Base-by-base conservation (phyloP, 768 basidiomycete species). In the Lactarius deliciosus region DNA sequence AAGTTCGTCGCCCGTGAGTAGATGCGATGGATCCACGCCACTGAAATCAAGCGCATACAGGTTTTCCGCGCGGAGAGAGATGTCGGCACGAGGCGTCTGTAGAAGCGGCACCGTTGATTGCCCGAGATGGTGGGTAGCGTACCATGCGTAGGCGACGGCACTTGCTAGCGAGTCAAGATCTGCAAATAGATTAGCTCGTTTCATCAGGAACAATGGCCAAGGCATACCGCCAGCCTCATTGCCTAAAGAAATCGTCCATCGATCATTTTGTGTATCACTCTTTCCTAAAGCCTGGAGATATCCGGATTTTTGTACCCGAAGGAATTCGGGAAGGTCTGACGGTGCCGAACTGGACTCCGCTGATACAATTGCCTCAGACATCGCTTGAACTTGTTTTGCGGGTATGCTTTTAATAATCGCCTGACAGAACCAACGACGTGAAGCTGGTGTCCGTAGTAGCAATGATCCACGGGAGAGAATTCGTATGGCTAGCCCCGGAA, bases 211-310 rank as follows among this genome's bases (percentile, higher is more conserved):
- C 41, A 25, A 61, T 47, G 22, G 30, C 60, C 5, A 1, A 22
- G 8, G 72, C 78, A 65, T 74, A 96, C 96, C 96, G 73, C 96
- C 96, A 16, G 96, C 94, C 77, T 98, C 96, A 75, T 99, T 99
- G 0, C 96, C 96, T 88, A 95, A 92, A 0, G 88, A 90, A 6
- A 97, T 81, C 0, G 86, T 89, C 96, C 95, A 98, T 57, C 8
- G 18, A 34, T 86, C 53, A 25, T 43, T 62, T 36, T 62, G 56
- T 5, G 41, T 50, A 50, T 62, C 66, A 10, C 59, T 64, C 47
- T 69, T 55, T 0, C 32, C 55, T 34, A 69, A 20, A 18, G 70
- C 59, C 18, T 47, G 56, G 41, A 69, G 61, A 61, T 71, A 71
- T 16, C 57, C 65, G n/a, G 63, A 50, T 58, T 70, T 71, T 60